Evolutionary conservation across 371 early-diverging fungal genomes (phyloP).

Genomic region (Basidiobolus meristosporus): DNA sequence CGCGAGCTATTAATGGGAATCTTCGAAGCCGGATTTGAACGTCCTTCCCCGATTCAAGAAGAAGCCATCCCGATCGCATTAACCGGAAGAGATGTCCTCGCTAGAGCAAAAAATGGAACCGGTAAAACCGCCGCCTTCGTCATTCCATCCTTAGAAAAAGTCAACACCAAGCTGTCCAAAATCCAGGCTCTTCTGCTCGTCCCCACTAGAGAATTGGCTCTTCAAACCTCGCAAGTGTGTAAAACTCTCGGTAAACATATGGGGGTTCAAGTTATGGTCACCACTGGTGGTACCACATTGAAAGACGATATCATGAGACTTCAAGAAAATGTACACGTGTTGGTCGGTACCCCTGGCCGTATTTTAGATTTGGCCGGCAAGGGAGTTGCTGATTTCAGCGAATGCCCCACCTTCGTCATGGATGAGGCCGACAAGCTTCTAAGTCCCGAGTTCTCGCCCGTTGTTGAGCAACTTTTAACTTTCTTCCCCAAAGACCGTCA

Average conservation of each 20-base stretch:
- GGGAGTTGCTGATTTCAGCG: slow-evolving; percentile 69
- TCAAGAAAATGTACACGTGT: slow-evolving; percentile 75
- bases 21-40: slow-evolving; percentile 95
- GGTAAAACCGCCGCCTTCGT: slow-evolving; percentile 97
- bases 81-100: slow-evolving; percentile 88
- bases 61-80: slow-evolving; percentile 95
- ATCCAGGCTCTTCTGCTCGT: slow-evolving; percentile 82
- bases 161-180: slow-evolving; percentile 51
- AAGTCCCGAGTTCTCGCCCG: slow-evolving; percentile 89
- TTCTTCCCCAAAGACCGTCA: slow-evolving; percentile 74
- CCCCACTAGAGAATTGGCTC: slow-evolving; percentile 94
- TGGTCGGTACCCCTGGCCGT: slow-evolving; percentile 97
- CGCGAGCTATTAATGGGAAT: slow-evolving; percentile 95
- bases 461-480: slow-evolving; percentile 79
- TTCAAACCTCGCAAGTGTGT: slow-evolving; percentile 90
- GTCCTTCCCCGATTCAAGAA: slow-evolving; percentile 98
- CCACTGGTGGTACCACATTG: slow-evolving; percentile 92
- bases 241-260: slow-evolving; percentile 85
- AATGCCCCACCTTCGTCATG: slow-evolving; percentile 82
- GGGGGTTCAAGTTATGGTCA: slow-evolving; percentile 86
- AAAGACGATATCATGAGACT: slow-evolving; percentile 97
- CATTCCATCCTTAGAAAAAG: slow-evolving; percentile 89
- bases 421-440: slow-evolving; percentile 98
- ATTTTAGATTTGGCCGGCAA: slow-evolving; percentile 88
- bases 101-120: slow-evolving; percentile 95